A percentile compares a stretch with the other conserved stretches of the same genome.
Evolutionary conservation across 192 early-diverging fungal species (phyloP).

Genomic region (Haplosporangium gracile): DNA sequence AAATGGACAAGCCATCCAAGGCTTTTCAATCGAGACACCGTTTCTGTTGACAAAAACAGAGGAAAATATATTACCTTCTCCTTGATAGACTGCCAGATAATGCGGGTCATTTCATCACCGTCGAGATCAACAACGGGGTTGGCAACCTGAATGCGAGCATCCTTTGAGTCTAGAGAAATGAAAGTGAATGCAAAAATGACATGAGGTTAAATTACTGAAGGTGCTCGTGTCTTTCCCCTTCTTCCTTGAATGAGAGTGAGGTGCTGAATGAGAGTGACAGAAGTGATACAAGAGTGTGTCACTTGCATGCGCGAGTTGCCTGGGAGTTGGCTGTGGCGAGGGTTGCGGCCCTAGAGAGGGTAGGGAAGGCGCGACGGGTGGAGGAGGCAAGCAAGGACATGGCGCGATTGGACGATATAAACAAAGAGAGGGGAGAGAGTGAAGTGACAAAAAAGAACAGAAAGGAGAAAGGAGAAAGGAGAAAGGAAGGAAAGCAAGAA

Average conservation of each 20-base stretch:
- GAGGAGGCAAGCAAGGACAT: slow-evolving; percentile 51
- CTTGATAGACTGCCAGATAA: slow-evolving; percentile 95
- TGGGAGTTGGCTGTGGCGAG: slow-evolving; percentile 41
- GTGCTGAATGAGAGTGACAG: not conserved
- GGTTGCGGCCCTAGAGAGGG: slow-evolving; percentile 37
- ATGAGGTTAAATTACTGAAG: not conserved
- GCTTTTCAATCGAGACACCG: not conserved
- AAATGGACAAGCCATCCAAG: not conserved
- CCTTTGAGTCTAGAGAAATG: slow-evolving; percentile 45
- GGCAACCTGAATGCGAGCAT: slow-evolving; percentile 81
- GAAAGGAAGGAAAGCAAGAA: not conserved
- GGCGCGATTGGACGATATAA: not conserved
- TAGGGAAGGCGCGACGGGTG: slow-evolving; percentile 42
- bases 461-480: slow-evolving; percentile 5
- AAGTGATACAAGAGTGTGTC: not conserved
- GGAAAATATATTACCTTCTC: slow-evolving; percentile 69
- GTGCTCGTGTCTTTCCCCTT: not conserved
- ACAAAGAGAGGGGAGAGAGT: not conserved
- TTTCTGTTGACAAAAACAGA: not conserved
- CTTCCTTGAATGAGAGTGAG: not conserved
- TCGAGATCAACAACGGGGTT: slow-evolving; percentile 97
- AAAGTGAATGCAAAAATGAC: not conserved
- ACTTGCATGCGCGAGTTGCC: slow-evolving; percentile 51
- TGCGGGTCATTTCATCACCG: slow-evolving; percentile 99
- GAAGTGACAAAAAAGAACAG: not conserved